Evolutionary conservation across 768 basidiomycete species (phyloP), one percentile per base, ranked within the genome.

Genomic region (Tubosaeta sp.): DNA sequence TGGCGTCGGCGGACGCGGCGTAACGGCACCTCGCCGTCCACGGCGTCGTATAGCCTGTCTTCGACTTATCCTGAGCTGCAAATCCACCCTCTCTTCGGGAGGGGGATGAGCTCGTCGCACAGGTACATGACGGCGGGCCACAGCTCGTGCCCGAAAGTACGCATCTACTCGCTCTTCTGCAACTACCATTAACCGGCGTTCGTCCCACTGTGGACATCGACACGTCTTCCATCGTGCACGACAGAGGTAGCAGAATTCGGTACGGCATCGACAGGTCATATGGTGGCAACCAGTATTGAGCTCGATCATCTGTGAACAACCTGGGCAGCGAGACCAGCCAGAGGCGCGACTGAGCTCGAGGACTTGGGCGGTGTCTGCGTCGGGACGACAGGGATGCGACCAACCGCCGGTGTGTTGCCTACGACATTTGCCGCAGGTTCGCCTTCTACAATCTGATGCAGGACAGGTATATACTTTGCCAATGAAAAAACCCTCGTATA

Each of bases 201-300:
- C 86, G 19, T 87, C 85, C 84, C 85, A 88, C 52, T 85, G 82
- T 0, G 76, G 73, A 56, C 88, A 89, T 1, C 0, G 11, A 57
- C 39, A 41, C 39, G 3, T 41, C 39, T 41, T 41, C 39, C 39
- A 41, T 10, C 38, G 38, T 11, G 38, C 87, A 88, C 1, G 67
- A 72, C 69, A 85, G 71, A 82, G 55, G 44, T 75, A 76, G 55
- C 74, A 75, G 39, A 75, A 75, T 46, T 75, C 63, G 9, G 67
- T 68, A 32, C 58, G 51, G 58, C 74, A 75, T 27, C 67, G 54
- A 47, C 74, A 76, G 4, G 69, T 70, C 69, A 76, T 73, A 51
- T 76, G 74, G 56, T 61, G 70, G 47, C 74, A 75, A 0, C 74
- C 74, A 9, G 58, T 17, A 4, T 62, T 50, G 32, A 73, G 67